These are phyloP conservation scores for Phtheirospermum japonicum DNA, from an alignment of 257 asterid genomes.

Conservation along the genomic window DNA sequence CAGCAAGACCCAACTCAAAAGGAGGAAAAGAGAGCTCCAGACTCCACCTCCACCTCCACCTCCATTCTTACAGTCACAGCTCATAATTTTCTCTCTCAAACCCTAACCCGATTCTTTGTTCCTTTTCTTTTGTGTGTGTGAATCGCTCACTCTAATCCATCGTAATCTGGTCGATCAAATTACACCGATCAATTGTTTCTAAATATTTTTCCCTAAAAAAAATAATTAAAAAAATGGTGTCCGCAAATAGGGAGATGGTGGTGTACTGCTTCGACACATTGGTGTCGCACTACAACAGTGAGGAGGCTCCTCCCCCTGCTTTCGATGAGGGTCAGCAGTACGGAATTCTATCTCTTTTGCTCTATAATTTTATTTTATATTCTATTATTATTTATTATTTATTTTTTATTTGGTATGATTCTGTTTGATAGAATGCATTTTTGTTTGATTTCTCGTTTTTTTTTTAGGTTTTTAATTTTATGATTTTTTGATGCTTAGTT, in stretches of 20 bases:
- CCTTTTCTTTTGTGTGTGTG: too few relatives aligned
- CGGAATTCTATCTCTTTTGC: slow-evolving; percentile 10
- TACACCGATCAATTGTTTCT: slow-evolving; percentile 19
- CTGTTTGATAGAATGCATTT: neutral
- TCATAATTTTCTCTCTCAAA: neutral
- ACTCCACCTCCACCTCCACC: slow-evolving; percentile 28
- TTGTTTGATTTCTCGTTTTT: too few relatives aligned
- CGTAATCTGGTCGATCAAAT: too few relatives aligned
- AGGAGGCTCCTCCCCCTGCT: slow-evolving; percentile 82
- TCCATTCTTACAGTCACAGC: too few relatives aligned
- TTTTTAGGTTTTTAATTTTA: too few relatives aligned
- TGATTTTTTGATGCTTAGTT: too few relatives aligned
- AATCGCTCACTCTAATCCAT: too few relatives aligned
- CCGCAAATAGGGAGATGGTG: slow-evolving; percentile 94
- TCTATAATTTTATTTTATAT: neutral
- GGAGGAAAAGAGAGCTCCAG: slow-evolving; percentile 28
- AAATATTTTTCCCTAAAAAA: neutral
- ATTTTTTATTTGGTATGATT: neutral
- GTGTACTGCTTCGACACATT: slow-evolving; percentile 92
- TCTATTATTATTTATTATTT: neutral
- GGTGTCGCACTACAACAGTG: slow-evolving; percentile 84
- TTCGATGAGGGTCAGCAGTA: slow-evolving; percentile 95
- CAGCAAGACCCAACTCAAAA: neutral
- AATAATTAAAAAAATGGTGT: slow-evolving; percentile 57
- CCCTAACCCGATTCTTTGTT: slow-evolving; percentile 21